Conservation (phyloP, 2,329 filamentous ascomycete genomes). For the Huntiella moniliformis region DNA sequence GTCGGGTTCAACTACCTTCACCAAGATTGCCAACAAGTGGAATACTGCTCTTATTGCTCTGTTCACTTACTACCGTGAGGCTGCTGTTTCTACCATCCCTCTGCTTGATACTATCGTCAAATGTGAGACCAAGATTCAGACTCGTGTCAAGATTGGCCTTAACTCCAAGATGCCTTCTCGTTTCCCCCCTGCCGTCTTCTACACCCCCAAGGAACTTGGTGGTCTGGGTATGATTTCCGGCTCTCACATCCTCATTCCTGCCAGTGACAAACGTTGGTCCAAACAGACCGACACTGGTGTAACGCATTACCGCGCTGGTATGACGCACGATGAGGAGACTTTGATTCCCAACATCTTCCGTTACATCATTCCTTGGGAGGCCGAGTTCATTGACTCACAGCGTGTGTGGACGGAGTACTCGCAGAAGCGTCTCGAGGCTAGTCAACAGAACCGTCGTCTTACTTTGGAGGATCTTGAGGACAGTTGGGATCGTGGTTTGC, state of each 20-base stretch:
- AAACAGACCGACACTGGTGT: conserved; percentile 96
- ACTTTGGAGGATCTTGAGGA: conserved; percentile 95
- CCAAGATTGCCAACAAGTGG: conserved; percentile 99
- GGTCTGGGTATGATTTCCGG: conserved; percentile 98
- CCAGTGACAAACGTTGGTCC: conserved; percentile 94
- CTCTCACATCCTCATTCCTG: conserved; percentile 90
- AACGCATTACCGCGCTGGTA: conserved; percentile 90
- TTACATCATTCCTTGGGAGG: conserved; percentile 98
- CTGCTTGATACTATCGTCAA: conserved; percentile 96
- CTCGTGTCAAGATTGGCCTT: conserved; percentile 90
- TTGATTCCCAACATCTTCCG: conserved; percentile 97
- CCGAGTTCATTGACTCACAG: conserved; percentile 97
- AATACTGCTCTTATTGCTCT: conserved; percentile 93
- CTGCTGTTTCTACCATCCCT: conserved; percentile 85
- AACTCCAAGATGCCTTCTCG: conserved; percentile 99
- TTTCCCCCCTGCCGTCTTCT: conserved; percentile 96
- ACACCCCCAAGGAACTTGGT: conserved; percentile 93
- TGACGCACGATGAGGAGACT: conserved; percentile 96
- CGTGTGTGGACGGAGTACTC: conserved; percentile 99
- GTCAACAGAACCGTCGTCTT: conserved; percentile 86
- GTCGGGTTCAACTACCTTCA: conserved; percentile 96
- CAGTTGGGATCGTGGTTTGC: conserved; percentile 93
- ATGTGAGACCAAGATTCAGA: conserved; percentile 98
- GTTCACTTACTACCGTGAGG: conserved; percentile 97
- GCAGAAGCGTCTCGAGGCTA: conserved; percentile 89